A percentile compares a stretch with the other conserved stretches of the same genome.
Evolutionary conservation across 108 stramenopile genomes (phyloP).

Genomic region (Cafeteria roenbergensis): DNA sequence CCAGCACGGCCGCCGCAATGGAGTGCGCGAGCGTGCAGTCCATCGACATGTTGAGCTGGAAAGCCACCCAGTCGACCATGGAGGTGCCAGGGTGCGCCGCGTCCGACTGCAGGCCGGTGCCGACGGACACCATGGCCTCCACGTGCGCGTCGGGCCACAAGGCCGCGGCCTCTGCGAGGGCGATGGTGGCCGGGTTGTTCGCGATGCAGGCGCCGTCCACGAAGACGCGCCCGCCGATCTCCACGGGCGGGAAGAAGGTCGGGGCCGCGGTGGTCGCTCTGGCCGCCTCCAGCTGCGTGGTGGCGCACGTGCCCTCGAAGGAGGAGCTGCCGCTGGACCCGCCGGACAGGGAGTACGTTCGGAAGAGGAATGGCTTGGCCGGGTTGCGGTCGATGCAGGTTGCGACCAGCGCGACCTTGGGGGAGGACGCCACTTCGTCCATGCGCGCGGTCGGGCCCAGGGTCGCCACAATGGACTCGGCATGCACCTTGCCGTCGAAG

Average conservation of each 20-base stretch:
- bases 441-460: constrained; percentile 1
- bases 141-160: constrained; percentile 32
- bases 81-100: too few species aligned
- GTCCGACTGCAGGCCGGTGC: too few species aligned
- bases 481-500: constrained; percentile 24
- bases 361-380: constrained; percentile 23
- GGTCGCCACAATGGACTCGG: neutral
- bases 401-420: neutral
- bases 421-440: neutral
- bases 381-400: constrained; percentile 7
- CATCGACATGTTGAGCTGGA: too few species aligned
- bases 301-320: neutral
- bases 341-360: constrained; percentile 29
- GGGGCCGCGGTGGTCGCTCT: constrained; percentile 40
- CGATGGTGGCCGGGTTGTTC: constrained; percentile 39
- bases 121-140: constrained; percentile 30
- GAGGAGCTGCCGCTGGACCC: neutral
- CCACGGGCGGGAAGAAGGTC: constrained; percentile 33
- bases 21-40: too few species aligned
- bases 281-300: constrained; percentile 16
- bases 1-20: too few species aligned
- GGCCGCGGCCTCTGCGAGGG: constrained; percentile 30
- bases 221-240: constrained; percentile 27
- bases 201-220: constrained; percentile 34
- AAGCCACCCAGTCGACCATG: too few species aligned